phyloP scores from a whole-genome alignment of 2,329 filamentous ascomycete genomes.

The Microdochium bolleyi region DNA sequence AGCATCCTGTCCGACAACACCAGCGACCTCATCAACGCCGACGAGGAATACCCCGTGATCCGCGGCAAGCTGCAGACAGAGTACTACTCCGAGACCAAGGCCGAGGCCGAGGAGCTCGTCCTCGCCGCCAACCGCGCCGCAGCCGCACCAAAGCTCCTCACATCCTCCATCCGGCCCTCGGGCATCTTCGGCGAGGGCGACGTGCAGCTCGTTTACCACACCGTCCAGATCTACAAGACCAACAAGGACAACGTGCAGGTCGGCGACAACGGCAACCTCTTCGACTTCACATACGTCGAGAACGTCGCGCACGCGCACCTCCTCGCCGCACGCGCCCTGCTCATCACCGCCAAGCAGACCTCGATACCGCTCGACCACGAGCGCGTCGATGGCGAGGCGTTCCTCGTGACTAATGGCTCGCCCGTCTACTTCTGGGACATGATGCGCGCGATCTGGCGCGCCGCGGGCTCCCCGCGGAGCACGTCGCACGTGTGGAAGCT shows the following conservation, averaged over 20 bases:
- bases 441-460: constrained; percentile 67
- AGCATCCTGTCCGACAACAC: constrained; percentile 80
- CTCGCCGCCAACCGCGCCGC: constrained; percentile 62
- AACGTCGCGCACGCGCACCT: constrained; percentile 71
- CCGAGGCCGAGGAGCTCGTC: constrained; percentile 74
- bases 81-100: constrained; percentile 90
- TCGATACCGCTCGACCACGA: constrained; percentile 63
- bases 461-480: constrained; percentile 43
- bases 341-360: constrained; percentile 47
- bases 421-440: constrained; percentile 92
- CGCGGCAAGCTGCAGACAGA: constrained; percentile 63
- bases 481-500: constrained; percentile 48
- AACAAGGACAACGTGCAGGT: constrained; percentile 72
- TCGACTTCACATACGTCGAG: constrained; percentile 58
- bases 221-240: constrained; percentile 63
- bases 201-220: constrained; percentile 62
- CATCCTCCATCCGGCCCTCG: constrained; percentile 74
- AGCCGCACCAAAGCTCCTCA: constrained; percentile 52
- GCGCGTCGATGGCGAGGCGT: constrained; percentile 74
- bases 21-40: constrained; percentile 72
- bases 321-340: constrained; percentile 67
- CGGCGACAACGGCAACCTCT: constrained; percentile 58
- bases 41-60: constrained; percentile 74
- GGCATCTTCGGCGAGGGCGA: constrained; percentile 92
- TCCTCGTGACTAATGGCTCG: constrained; percentile 84